Percentiles rank a stretch among this genome's conserved stretches.
Conservation (phyloP, 305 asterid species). For the Salvia sclarea region DNA sequence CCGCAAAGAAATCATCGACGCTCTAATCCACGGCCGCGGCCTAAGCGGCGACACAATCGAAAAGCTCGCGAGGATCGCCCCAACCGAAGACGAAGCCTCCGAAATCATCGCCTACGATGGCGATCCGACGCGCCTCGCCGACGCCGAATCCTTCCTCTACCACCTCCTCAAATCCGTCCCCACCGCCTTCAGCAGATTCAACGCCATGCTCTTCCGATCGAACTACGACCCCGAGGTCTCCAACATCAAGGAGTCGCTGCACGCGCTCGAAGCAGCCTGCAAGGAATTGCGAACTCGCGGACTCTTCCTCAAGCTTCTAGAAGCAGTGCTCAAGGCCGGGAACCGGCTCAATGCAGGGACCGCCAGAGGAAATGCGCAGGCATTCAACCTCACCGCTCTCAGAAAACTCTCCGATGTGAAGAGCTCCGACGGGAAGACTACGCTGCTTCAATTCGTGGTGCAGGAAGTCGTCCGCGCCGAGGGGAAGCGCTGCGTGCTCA, state of each 20-base stretch:
- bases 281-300: constrained; percentile 81
- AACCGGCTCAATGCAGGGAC: constrained; percentile 87
- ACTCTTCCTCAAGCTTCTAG: constrained; percentile 83
- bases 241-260: constrained; percentile 49
- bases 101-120: constrained; percentile 66
- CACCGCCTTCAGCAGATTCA: constrained; percentile 68
- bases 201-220: constrained; percentile 68
- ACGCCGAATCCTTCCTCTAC: constrained; percentile 86
- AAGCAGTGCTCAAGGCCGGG: constrained; percentile 90
- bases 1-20: constrained; percentile 59
- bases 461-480: constrained; percentile 92
- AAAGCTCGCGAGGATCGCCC: constrained; percentile 70
- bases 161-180: constrained; percentile 83
- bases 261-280: constrained; percentile 69
- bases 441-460: constrained; percentile 86
- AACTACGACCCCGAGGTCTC: constrained; percentile 57
- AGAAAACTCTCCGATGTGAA: constrained; percentile 83
- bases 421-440: constrained; percentile 85
- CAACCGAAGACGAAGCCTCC: constrained; percentile 63
- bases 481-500: constrained; percentile 74
- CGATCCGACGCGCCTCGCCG: constrained; percentile 72
- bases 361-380: constrained; percentile 89
- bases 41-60: constrained; percentile 69
- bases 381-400: constrained; percentile 77
- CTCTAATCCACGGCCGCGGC: constrained; percentile 64